Base-by-base conservation (phyloP, 139 green algal species). In the Micractinium sp. region DNA sequence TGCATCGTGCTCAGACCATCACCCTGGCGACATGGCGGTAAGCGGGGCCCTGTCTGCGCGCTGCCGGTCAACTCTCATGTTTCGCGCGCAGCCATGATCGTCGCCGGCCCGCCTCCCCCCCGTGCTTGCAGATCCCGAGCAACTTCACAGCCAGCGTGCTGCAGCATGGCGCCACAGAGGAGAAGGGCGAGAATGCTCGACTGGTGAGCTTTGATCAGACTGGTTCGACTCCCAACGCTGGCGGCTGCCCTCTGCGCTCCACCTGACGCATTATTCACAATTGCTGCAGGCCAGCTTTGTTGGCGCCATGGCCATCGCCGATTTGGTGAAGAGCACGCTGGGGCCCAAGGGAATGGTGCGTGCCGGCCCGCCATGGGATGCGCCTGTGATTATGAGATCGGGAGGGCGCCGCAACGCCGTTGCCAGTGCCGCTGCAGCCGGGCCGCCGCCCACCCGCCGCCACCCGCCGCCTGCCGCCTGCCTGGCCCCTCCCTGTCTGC, bases 271-370 rank as follows among this genome's bases (percentile, higher is more conserved):
- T 23, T 12, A 2, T 12, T 12, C 63, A 71, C 9, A 71, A 31
- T 71, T 27, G 63, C 63, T 94, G 75, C 92, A 98, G 96, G 93
- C 96, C 0, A 96, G 97, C 0, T 99, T 99, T 88, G 95, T 99
- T 20, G 98, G 98, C 31, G 98, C 98, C 29, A 98, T 99, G 89
- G 98, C 98, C 25, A 98, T 99, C 56, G 95, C 97, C 60, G 98
- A 99, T 90, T 93, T 99, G 7, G 97, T 99, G 0, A 99, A 99
- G 90, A 98, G 95, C 0, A 99, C 98, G 14, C 94, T 99, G 14
- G 98, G 98, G 3, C 98, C 98, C 25, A 99, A 99, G 89, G 98
- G 97, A 86, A 99, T 99, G 97, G 96, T 98, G 86, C 89, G 94
- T 75, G 71, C 53, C 31, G n/a, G 56, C 19, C 23, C 41, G 47